These are phyloP conservation scores for Camillea tinctor DNA, from an alignment of 2,329 filamentous ascomycete species.

Conservation along the genomic window DNA sequence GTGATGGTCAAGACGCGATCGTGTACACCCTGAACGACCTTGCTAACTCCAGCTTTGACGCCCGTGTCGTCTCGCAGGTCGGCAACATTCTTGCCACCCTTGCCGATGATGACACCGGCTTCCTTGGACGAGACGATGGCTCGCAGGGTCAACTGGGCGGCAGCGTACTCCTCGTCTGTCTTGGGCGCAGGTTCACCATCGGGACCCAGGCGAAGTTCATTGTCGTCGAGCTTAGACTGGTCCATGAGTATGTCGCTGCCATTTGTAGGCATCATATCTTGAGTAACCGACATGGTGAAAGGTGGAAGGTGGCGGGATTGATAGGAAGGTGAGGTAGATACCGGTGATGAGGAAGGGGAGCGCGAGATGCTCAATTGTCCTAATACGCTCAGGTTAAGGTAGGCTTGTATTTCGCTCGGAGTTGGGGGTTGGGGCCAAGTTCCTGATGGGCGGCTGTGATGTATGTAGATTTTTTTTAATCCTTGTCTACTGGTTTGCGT, in stretches of 20 bases:
- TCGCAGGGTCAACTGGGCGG: conserved; percentile 87
- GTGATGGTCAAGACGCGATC: conserved; percentile 96
- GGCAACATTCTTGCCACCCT: conserved; percentile 96
- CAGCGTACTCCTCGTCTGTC: conserved; percentile 95
- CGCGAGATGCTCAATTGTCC: background rate
- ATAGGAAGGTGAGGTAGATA: conserved; percentile 8
- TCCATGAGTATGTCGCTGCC: conserved; percentile 63
- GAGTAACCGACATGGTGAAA: conserved; percentile 58
- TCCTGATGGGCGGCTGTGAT: conserved; percentile 14
- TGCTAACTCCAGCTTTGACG: conserved; percentile 97
- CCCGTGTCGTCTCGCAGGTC: conserved; percentile 96
- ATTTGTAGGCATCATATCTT: conserved; percentile 56
- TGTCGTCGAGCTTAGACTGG: conserved; percentile 65
- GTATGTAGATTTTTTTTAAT: conserved; percentile 4
- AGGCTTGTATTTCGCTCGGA: background rate
- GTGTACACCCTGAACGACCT: conserved; percentile 95
- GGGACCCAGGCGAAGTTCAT: conserved; percentile 59
- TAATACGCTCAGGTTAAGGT: conserved; percentile 2
- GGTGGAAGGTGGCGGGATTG: conserved; percentile 11
- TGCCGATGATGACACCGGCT: conserved; percentile 98
- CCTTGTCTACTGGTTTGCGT: conserved; percentile 8
- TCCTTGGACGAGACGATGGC: conserved; percentile 99
- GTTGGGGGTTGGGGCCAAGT: conserved; percentile 3
- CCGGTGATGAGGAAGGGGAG: conserved; percentile 15
- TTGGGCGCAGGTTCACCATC: conserved; percentile 81